Percentiles rank a stretch among this genome's conserved stretches.
These are phyloP conservation scores for Aschersonia sp. DNA, from an alignment of 2,329 filamentous ascomycete genomes.

Conservation along the genomic window DNA sequence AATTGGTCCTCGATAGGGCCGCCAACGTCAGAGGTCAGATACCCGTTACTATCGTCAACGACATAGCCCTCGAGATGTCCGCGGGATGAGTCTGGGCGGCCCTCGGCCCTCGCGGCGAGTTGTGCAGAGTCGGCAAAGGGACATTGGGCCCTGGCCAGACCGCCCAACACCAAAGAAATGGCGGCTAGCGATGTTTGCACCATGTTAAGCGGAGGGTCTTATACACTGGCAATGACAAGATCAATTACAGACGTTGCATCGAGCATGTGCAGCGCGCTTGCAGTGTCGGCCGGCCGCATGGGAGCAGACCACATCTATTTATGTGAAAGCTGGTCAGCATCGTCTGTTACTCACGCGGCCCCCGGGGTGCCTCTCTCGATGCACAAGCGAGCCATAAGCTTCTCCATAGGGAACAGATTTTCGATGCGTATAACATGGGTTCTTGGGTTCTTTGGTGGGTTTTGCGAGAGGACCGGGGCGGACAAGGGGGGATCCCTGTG, in stretches of 20 bases:
- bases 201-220: slow-evolving; percentile 9
- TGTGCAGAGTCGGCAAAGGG: slow-evolving; percentile 16
- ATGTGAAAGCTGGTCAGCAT: neutral
- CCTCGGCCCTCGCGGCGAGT: slow-evolving; percentile 12
- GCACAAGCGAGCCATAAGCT: too few species aligned
- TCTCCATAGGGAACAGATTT: too few species aligned
- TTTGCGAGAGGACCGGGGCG: too few species aligned
- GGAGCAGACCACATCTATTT: neutral
- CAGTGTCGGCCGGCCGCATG: neutral
- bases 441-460: too few species aligned
- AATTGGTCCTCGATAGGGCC: slow-evolving; percentile 53
- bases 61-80: slow-evolving; percentile 20
- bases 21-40: slow-evolving; percentile 51
- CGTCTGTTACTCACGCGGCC: neutral
- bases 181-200: slow-evolving; percentile 10
- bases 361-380: neutral
- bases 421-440: too few species aligned
- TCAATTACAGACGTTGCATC: neutral
- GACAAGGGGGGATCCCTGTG: too few species aligned
- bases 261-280: neutral
- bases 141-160: slow-evolving; percentile 15
- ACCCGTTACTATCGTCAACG: slow-evolving; percentile 38
- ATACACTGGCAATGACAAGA: neutral
- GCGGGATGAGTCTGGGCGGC: slow-evolving; percentile 11
- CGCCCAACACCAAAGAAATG: slow-evolving; percentile 11